Evolutionary conservation across 805 yeast genomes (phyloP), one percentile per base, ranked within the genome.

Genomic region (Wickerhamomyces alni): DNA sequence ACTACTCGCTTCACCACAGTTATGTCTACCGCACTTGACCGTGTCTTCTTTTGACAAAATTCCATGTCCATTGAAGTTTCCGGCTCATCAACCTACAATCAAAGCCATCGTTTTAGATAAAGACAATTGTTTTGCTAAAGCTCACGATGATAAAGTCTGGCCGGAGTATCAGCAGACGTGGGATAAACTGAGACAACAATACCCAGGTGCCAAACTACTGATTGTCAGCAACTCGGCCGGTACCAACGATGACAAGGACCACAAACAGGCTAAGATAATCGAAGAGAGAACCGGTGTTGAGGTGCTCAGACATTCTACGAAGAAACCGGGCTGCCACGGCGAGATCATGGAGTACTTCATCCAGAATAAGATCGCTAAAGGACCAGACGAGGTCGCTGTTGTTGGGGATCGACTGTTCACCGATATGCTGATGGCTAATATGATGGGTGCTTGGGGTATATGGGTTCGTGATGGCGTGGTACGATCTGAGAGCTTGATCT

Each of bases 161-260:
- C 87, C 85, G 0, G 84, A 65, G 2, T 89, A 88, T 46, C 48
- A 50, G 12, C 64, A 60, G 50, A 54, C 67, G 32, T 87, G 93
- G 87, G 59, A 63, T 6, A 50, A 56, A n/a, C 60, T 87, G 36
- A 67, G 68, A 32, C 49, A 59, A n/a, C 50, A 59, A 2, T 87
- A 82, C 51, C 87, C 93, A 0, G 76, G 69, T 27, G 80, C 77
- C 5, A 67, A 68, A 10, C 58, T 89, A 17, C 65, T 87, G 28
- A 82, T 91, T 9, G 96, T 91, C 4, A 83, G 95, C 51, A 91
- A 91, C 54, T 85, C 95, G 0, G 97, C 98, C 0, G 99, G 99
- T 0, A 84, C 95, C 0, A 68, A 74, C 42, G 95, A 82, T 50
- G 97, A 89, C 52, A 52, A 49, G 0, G 69, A 65, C 26, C 72